These are phyloP conservation scores for Graphilbum sp. DNA, from an alignment of 2,329 filamentous ascomycete species.

Conservation along the genomic window DNA sequence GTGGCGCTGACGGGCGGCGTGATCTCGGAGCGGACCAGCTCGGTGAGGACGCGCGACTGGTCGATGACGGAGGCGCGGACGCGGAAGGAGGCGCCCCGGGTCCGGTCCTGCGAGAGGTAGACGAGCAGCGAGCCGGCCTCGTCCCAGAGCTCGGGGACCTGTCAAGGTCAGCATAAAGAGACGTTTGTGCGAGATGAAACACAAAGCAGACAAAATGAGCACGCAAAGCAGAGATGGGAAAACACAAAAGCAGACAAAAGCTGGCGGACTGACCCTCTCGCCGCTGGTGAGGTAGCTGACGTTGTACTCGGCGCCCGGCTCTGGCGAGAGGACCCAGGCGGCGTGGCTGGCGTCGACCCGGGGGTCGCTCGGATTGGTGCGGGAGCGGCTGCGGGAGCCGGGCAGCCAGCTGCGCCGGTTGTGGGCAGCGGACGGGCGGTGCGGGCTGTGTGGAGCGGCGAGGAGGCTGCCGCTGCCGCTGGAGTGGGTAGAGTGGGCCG, in stretches of 20 bases:
- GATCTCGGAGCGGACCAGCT: constrained; percentile 25
- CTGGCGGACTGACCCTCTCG: constrained; percentile 44
- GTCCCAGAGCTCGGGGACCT: constrained; percentile 53
- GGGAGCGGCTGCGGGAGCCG: constrained; percentile 22
- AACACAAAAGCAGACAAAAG: no score
- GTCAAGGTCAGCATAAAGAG: constrained; percentile 1
- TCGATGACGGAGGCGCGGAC: constrained; percentile 36
- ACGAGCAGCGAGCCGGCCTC: constrained; percentile 40
- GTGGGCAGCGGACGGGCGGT: constrained; percentile 21
- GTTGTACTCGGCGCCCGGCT: constrained; percentile 38
- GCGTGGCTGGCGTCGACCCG: constrained; percentile 5
- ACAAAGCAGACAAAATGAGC: constrained; percentile 3
- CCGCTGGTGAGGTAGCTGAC: constrained; percentile 31
- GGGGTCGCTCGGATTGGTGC: constrained; percentile 29
- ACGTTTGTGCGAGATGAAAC: no score
- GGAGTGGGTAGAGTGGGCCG: constrained; percentile 18
- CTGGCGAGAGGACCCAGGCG: constrained; percentile 38
- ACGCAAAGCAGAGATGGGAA: neutral
- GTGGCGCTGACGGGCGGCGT: constrained; percentile 12
- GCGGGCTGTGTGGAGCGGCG: constrained; percentile 21
- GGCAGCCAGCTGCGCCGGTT: constrained; percentile 38
- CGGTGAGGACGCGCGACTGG: constrained; percentile 36
- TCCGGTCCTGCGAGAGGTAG: constrained; percentile 35
- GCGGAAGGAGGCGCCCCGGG: constrained; percentile 42
- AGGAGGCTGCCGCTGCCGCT: constrained; percentile 17